phyloP scores from a whole-genome alignment of 805 yeast species.

The Candida sonorensis region DNA sequence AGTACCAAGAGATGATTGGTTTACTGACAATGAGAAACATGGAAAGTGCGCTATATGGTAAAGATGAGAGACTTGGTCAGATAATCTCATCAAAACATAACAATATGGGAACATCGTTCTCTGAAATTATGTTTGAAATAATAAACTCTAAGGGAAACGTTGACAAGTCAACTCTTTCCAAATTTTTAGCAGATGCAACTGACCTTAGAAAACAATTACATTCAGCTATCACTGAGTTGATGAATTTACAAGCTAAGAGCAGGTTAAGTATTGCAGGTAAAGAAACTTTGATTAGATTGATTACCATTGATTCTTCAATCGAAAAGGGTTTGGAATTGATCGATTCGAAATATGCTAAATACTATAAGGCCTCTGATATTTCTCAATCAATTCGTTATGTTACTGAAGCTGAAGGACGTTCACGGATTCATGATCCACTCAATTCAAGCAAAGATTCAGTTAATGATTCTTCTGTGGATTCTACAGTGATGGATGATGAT shows the following conservation, averaged over 20 bases:
- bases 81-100: too few species aligned
- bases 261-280: constrained; percentile 62
- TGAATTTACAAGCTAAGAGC: constrained; percentile 47
- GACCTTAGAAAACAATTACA: constrained; percentile 36
- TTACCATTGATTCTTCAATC: constrained; percentile 64
- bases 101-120: constrained; percentile 10
- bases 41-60: constrained; percentile 45
- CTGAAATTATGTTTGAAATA: constrained; percentile 16
- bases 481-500: constrained; percentile 2
- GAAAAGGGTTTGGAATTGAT: constrained; percentile 42
- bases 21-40: constrained; percentile 77
- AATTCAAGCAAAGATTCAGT: too few species aligned
- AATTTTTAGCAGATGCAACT: constrained; percentile 34
- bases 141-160: constrained; percentile 10
- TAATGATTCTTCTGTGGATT: too few species aligned
- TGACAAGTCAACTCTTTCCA: constrained; percentile 12
- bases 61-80: too few species aligned
- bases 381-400: constrained; percentile 1
- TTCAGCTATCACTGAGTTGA: constrained; percentile 47
- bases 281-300: constrained; percentile 63
- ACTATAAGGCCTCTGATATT: constrained; percentile 2
- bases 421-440: too few species aligned
- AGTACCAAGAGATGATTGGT: constrained; percentile 65
- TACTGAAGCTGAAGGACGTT: constrained; percentile 9
- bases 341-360: constrained; percentile 7